Base-by-base conservation (phyloP, 2,329 filamentous ascomycete species). In the Sporothrix dimorphospora region DNA sequence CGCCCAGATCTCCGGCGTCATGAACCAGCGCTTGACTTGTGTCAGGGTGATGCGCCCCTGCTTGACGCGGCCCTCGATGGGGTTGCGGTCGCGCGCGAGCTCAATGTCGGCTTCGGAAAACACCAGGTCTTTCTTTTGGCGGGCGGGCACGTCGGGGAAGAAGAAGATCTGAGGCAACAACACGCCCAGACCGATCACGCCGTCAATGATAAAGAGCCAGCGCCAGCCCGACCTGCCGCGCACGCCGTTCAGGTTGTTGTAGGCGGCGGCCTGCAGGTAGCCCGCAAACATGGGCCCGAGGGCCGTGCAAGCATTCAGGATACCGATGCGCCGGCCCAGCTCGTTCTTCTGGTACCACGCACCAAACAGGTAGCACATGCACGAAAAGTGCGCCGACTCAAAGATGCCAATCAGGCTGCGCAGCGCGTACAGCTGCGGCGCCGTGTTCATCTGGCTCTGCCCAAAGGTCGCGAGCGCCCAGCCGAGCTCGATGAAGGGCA, bases 271-370 rank as follows among this genome's bases (percentile, higher is more conserved):
- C 0, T 65, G 63, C 9, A 88, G 77, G 51, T 79, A 80, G 0
- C 79, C 79, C 40, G 76, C 77, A n/a, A 79, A 73, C 78, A 80
- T 79, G 55, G 66, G 68, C 42, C 73, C 73, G 86, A 86, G 86
- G 1, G 89, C 81, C 0, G 87, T 88, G 12, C 86, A 88, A 0
- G 86, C 83, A 0, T 87, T 89, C 76, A 91, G 91, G 66, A 91
- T 87, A 47, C 86, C 88, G 3, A 84, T 87, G 1, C 89, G 83
- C 77, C 90, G 91, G 0, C 87, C 88, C 0, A 91, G 82, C 73
- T 91, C 89, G 21, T 83, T 81, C 38, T 84, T 82, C 0, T 84
- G 90, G 75, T 90, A 90, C 89, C 89, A 91, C 0, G 86, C 80
- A 3, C 82, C 82, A 2, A 84, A 78, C 68, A 83, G 79, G 70